Base-by-base conservation (phyloP, 2,329 filamentous ascomycete species). In the Aspergillus melleus region DNA sequence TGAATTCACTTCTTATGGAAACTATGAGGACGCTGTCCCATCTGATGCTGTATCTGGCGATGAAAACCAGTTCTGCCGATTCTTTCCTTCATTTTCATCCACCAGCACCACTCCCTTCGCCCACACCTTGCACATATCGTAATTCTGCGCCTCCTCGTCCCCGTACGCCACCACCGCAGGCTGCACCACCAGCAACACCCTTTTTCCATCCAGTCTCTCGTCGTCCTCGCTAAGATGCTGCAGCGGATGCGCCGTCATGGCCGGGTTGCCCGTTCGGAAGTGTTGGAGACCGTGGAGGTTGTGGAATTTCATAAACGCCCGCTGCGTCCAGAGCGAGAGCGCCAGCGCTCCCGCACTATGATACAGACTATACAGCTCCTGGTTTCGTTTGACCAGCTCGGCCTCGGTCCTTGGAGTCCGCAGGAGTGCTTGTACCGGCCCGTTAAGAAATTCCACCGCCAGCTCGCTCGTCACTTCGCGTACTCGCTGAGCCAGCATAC, bases 211-310 rank as follows among this genome's bases (percentile, higher is more conserved):
- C 1, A 66, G 52, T 20, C 52, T 39, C 2, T 20, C 46, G 49
- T 69, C 66, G 12, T 65, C 65, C 6, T 65, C 65, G 24, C 66
- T 65, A 3, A 64, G 60, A n/a, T 67, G 65, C 16, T 64, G 62
- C 1, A 67, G 46, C 11, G 61, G 55, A 52, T 70, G 66, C 5
- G 67, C 66, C 36, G 49, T 58, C 58, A 66, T 63, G 1, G 52
- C n/a, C 2, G 54, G 49, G n/a, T 49, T 20, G 1, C 30, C 19
- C 4, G 22, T 24, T 4, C 50, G 50, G 36, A 62, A 61, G 2
- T 12, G 8, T 1, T 49, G 16, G 9, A 60, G 29, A 1, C 46
- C 12, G 3, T 42, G n/a, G 12, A 63, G 20, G 11, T 19, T 30
- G 11, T 42, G 9, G 49, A 54, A 61, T 44, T 19, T 55, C 44